Evolutionary conservation across 352 stramenopile genomes (phyloP), one percentile per base, ranked within the genome.

Genomic region (Pythium vanterpoolii): DNA sequence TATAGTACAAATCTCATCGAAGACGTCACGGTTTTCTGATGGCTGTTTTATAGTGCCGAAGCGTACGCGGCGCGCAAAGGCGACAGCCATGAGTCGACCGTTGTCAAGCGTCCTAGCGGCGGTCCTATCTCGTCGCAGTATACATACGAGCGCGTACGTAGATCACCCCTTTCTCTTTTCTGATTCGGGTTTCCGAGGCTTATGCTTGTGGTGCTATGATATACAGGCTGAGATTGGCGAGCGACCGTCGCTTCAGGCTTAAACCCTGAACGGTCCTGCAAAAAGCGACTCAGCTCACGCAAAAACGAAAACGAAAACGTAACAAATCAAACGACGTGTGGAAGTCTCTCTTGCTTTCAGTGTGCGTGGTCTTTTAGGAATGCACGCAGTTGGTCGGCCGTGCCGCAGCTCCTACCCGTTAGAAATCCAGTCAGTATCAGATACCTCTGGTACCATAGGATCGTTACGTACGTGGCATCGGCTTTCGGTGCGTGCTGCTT

Each of bases 151-250:
- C 70, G 71, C 51, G 74, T 83, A 66, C 58, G 74, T 76, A 24
- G 10, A 14, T 5, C 2, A 5, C 1, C 2, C 16, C 10, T 38
- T 5, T 14, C 10, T 19, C 30, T 14, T 19, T 42, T 50, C 9
- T 60, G 3, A 27, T 33, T 24, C 18, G 1, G 31, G 16, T 38
- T 38, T 5, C 31, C 16, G 16, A 38, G 10, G 31, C 31, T 1
- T 38, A 14, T 18, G 10, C 16, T 14, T 38, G 1, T 38, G n/a
- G 21, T 55, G 8, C 50, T 31, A 11, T 46, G 23, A 23, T 40
- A 38, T 45, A 44, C 31, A 82, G 65, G 59, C 68, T 34, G 79
- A 89, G 47, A 73, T 89, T 34, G 79, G 82, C 56, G 77, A 89
- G 57, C 76, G 76, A 68, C 79, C 81, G 45, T 69, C 77, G 46